Evolutionary conservation across 2,329 filamentous ascomycete species (phyloP).

Genomic region (Teratosphaeria gauchensis): DNA sequence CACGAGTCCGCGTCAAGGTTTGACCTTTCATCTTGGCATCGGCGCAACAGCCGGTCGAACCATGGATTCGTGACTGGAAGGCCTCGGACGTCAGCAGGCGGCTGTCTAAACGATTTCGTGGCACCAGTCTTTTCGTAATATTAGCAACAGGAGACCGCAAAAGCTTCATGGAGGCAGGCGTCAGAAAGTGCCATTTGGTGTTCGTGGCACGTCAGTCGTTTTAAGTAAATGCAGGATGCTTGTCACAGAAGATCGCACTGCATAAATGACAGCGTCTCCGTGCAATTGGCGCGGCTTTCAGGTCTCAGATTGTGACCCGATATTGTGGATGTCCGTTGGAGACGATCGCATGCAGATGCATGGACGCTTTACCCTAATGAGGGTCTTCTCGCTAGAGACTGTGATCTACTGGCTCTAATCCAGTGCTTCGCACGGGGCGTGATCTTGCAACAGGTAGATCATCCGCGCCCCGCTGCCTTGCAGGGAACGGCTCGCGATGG

Average conservation of each 20-base stretch:
- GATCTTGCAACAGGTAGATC: neutral
- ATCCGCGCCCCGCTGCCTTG: neutral
- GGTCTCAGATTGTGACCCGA: neutral
- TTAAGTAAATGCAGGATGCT: neutral
- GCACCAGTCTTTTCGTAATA: neutral
- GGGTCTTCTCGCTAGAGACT: neutral
- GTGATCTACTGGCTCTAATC: neutral
- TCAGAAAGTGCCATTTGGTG: neutral
- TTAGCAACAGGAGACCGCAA: neutral
- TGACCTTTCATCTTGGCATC: neutral
- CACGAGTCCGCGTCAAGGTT: neutral
- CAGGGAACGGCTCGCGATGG: neutral
- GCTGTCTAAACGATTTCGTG: neutral
- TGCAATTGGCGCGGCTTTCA: neutral
- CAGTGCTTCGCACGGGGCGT: neutral
- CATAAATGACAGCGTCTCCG: neutral
- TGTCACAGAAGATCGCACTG: neutral
- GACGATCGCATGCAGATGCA: neutral
- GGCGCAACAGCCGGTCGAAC: neutral
- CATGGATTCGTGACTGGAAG: neutral
- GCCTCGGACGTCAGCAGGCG: neutral
- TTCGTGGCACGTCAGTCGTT: neutral
- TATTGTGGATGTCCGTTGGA: neutral
- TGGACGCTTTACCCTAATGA: neutral
- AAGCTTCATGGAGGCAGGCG: no score